A percentile compares a stretch with the other conserved stretches of the same genome.
Evolutionary conservation across 2,329 filamentous ascomycete species (phyloP).

Genomic region (Colletotrichum orchidophilum): DNA sequence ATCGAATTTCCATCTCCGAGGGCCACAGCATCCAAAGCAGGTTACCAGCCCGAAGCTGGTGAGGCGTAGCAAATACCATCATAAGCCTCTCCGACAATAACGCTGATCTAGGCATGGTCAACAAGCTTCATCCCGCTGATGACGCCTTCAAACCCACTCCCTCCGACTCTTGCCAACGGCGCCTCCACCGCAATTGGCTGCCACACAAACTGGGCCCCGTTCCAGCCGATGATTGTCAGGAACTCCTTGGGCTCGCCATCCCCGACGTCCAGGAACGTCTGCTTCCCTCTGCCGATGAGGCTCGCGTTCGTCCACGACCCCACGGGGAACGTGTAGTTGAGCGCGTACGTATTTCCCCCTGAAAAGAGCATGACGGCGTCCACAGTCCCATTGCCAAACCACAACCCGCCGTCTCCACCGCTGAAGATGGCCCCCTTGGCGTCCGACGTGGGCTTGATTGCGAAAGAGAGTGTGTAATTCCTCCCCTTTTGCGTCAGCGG

Average conservation of each 20-base stretch:
- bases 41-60: not conserved
- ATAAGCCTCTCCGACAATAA: not conserved
- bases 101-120: constrained; percentile 8
- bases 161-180: constrained; percentile 25
- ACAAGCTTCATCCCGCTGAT: constrained; percentile 30
- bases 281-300: constrained; percentile 22
- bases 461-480: constrained; percentile 63
- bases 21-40: not conserved
- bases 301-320: constrained; percentile 28
- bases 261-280: constrained; percentile 29
- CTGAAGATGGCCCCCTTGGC: constrained; percentile 27
- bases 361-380: constrained; percentile 31
- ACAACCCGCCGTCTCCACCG: constrained; percentile 32
- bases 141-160: constrained; percentile 24
- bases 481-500: constrained; percentile 63
- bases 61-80: not conserved
- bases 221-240: constrained; percentile 29
- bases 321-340: constrained; percentile 34
- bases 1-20: not conserved
- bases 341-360: constrained; percentile 30
- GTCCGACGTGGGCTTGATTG: constrained; percentile 40
- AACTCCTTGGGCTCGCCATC: constrained; percentile 26
- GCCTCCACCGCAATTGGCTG: constrained; percentile 29
- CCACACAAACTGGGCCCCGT: constrained; percentile 26
- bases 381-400: constrained; percentile 33